A percentile compares a stretch with the other conserved stretches of the same genome.
These are phyloP conservation scores for Candida insectorum DNA, from an alignment of 805 yeast genomes.

Conservation along the genomic window DNA sequence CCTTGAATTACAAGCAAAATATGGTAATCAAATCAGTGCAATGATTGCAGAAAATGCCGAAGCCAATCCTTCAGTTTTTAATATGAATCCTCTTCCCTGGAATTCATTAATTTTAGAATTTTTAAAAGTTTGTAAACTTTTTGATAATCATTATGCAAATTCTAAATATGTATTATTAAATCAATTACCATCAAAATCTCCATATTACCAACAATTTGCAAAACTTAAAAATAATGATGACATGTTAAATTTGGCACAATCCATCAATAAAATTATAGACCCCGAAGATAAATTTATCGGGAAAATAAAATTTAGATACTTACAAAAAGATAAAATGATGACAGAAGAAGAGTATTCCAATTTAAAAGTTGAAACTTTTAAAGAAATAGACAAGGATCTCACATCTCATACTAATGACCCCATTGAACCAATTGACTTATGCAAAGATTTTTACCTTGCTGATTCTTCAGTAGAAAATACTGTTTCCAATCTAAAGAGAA, in stretches of 20 bases:
- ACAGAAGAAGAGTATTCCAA: constrained; percentile 12
- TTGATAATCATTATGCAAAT: constrained; percentile 65
- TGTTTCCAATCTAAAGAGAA: constrained; percentile 8
- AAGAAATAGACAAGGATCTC: neutral
- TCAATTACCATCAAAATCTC: constrained; percentile 73
- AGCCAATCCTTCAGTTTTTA: constrained; percentile 76
- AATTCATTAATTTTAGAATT: constrained; percentile 53
- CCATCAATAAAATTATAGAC: constrained; percentile 21
- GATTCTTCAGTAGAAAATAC: no score
- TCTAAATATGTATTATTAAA: constrained; percentile 78
- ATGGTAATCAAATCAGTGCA: constrained; percentile 59
- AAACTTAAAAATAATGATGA: constrained; percentile 54
- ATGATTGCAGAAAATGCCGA: constrained; percentile 96
- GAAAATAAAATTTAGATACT: constrained; percentile 26
- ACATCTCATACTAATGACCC: neutral
- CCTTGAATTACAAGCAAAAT: constrained; percentile 48
- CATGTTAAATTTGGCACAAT: constrained; percentile 32
- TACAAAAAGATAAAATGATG: constrained; percentile 26
- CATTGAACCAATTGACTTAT: neutral
- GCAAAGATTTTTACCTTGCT: neutral
- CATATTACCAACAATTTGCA: constrained; percentile 51
- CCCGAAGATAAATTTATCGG: constrained; percentile 36
- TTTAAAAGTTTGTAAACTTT: constrained; percentile 47
- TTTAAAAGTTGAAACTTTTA: constrained; percentile 2
- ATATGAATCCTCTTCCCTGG: constrained; percentile 49